Conservation (phyloP, 1,139 yeast genomes). For the Starmera stellimalicola region DNA sequence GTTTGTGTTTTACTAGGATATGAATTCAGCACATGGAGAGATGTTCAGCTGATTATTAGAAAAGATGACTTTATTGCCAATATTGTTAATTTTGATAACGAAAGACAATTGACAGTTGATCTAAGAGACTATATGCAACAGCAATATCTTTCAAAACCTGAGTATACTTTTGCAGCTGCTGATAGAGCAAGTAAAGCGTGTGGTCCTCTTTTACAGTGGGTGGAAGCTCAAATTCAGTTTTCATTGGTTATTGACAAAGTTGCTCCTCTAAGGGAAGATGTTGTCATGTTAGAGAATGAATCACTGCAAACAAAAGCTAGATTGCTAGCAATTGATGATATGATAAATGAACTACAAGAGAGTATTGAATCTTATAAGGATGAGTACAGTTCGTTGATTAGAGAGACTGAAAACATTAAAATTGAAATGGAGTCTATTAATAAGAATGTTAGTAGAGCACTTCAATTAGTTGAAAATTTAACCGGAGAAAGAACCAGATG, state of each 20-base stretch:
- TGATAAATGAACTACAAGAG: slow-evolving; percentile 66
- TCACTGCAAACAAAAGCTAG: slow-evolving; percentile 56
- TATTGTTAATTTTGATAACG: slow-evolving; percentile 68
- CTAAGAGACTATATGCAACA: slow-evolving; percentile 47
- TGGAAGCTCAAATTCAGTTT: slow-evolving; percentile 71
- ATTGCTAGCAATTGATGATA: slow-evolving; percentile 68
- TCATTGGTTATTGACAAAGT: slow-evolving; percentile 60
- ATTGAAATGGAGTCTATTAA: slow-evolving; percentile 59
- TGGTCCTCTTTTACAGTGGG: slow-evolving; percentile 90
- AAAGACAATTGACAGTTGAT: slow-evolving; percentile 44
- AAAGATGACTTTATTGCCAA: slow-evolving; percentile 82
- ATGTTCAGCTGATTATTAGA: slow-evolving; percentile 73
- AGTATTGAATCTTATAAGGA: slow-evolving; percentile 62
- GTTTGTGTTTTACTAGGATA: slow-evolving; percentile 78
- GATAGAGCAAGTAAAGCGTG: slow-evolving; percentile 92
- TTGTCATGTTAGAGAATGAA: slow-evolving; percentile 45
- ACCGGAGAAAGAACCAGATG: slow-evolving; percentile 70
- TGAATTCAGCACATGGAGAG: slow-evolving; percentile 64
- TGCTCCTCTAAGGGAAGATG: slow-evolving; percentile 70
- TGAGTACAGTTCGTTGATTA: slow-evolving; percentile 60
- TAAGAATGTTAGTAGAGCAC: slow-evolving; percentile 53
- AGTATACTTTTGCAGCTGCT: slow-evolving; percentile 64
- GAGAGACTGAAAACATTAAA: slow-evolving; percentile 73
- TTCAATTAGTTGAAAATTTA: slow-evolving; percentile 51
- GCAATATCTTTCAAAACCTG: slow-evolving; percentile 51